Base-by-base conservation (phyloP, 495 filamentous ascomycete species). In the Platismatia glauca region DNA sequence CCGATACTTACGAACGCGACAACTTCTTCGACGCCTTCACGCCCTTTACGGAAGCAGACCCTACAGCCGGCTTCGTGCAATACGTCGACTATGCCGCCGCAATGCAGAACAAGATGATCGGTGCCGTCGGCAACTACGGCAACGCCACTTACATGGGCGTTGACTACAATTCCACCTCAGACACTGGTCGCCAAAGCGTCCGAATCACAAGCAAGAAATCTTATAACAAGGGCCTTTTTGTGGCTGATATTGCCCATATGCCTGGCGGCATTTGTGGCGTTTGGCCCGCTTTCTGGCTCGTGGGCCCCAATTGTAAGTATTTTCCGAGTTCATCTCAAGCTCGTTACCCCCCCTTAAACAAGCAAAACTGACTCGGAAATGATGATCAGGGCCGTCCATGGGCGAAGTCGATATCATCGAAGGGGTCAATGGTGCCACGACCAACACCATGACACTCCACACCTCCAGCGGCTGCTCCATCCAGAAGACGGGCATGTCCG, bases 401-500 rank as follows among this genome's bases (percentile, higher is more conserved):
- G 87, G 87, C 61, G 86, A 90, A 69, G 85, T 89, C 67, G 87
- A 90, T 62, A 79, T 90, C 55, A 86, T 91, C 74, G 87, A 90
- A 71, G 82, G 85, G 44, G 84, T 85, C 57, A 87, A 88, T 75
- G 68, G 73, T 33, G 70, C 75, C 18, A 67, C 74, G 39, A 72
- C 73, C 35, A 86, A 88, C 71, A 75, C 80, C 41, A 84, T 89
- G 78, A 81, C 85, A 46, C 77, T 89, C 7, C 86, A 89, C 77
- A 89, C 86, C 41, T 77, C 75, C 55, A 67, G 76, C 13, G 78
- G 76, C 55, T 91, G 87, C 76, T 71, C 71, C 34, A 64, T 81
- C 56, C 33, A 61, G 2, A 73, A 72, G 0, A 50, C 44, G 1
- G 63, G 50, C 31, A 53, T 53, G 18, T 43, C 59, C 12, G 64